Evolutionary conservation across 1,284 basidiomycete genomes (phyloP), one percentile per base, ranked within the genome.

Genomic region (Tranzscheliella williamsii): DNA sequence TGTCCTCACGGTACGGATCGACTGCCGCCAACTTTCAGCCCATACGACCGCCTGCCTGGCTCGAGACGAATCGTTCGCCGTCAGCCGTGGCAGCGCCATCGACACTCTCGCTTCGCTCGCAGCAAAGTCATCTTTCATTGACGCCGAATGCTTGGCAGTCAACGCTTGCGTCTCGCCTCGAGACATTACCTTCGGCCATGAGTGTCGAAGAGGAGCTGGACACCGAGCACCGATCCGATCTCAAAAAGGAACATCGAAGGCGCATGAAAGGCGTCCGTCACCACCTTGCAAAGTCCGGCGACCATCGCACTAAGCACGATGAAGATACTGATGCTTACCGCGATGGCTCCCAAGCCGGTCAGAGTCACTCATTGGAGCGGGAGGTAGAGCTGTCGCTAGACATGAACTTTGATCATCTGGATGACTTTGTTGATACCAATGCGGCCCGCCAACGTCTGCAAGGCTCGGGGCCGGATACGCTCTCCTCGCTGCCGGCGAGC

Each of bases 401-500:
- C 78, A 87, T 85, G 38, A 85, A 93, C 63, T 80, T 93, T 32
- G 84, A 87, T 24, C 81, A 85, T 50, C 90, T 95, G 83, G 87
- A 89, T 38, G 91, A 88, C 23, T 90, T 94, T 73, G 82, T 94
- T 61, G 82, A 90, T 76, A 78, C 56, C 33, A 58, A 49, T n/a
- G 45, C 54, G 1, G 50, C 46, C 3, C 60, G 68, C n/a, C 58
- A 62, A 31, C 47, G 58, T 21, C 48, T 62, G 2, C 47, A 55
- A 11, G 58, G 52, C 15, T 62, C 58, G 15, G 44, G 45, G 24
- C 36, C 53, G 26, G 68, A 70, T 12, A 24, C 38, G 24, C 23
- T 48, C 24, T 29, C 22, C 20, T 34, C 47, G 15, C 20, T 38
- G 22, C 31, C 46, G 26, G 36, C 51, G 36, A 61, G 49, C 39